phyloP scores from a whole-genome alignment of 805 yeast genomes.

The Yarrowia hollandica region DNA sequence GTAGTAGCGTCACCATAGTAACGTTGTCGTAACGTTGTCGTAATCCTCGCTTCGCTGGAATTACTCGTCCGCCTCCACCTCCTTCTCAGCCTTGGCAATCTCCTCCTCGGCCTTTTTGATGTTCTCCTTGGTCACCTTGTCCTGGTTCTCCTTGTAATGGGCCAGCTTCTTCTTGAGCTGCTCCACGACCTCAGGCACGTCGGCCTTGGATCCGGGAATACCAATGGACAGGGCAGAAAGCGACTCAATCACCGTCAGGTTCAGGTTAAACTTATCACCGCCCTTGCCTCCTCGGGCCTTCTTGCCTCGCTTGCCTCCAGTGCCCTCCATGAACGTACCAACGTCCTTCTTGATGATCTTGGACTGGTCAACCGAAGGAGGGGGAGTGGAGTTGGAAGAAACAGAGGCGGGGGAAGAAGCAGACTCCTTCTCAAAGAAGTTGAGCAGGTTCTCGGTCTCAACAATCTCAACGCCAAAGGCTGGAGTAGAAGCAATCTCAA shows the following conservation, averaged over 20 bases:
- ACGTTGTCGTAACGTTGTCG: too few species aligned
- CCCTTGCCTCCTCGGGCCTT: constrained; percentile 43
- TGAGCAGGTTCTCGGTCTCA: constrained; percentile 69
- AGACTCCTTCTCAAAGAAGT: constrained; percentile 78
- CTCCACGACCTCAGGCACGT: constrained; percentile 62
- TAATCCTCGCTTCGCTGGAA: background rate
- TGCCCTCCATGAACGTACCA: constrained; percentile 50
- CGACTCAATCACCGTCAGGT: constrained; percentile 74
- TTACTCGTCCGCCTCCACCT: constrained; percentile 35
- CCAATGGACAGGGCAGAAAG: constrained; percentile 74
- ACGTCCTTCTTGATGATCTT: constrained; percentile 64
- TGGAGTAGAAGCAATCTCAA: constrained; percentile 69
- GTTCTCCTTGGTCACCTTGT: constrained; percentile 74
- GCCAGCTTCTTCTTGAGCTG: constrained; percentile 70
- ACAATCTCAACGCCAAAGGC: constrained; percentile 81
- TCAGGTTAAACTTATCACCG: constrained; percentile 61
- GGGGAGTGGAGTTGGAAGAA: constrained; percentile 39
- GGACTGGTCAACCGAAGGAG: constrained; percentile 44
- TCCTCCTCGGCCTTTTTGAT: constrained; percentile 75
- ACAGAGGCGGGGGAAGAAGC: constrained; percentile 40
- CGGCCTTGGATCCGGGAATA: constrained; percentile 75
- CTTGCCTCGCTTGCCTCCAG: constrained; percentile 54
- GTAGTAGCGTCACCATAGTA: too few species aligned
- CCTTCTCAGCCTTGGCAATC: constrained; percentile 63
- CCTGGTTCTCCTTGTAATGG: constrained; percentile 70